Conservation (phyloP, 169 alveolate species). For the Perkinsus marinus region DNA sequence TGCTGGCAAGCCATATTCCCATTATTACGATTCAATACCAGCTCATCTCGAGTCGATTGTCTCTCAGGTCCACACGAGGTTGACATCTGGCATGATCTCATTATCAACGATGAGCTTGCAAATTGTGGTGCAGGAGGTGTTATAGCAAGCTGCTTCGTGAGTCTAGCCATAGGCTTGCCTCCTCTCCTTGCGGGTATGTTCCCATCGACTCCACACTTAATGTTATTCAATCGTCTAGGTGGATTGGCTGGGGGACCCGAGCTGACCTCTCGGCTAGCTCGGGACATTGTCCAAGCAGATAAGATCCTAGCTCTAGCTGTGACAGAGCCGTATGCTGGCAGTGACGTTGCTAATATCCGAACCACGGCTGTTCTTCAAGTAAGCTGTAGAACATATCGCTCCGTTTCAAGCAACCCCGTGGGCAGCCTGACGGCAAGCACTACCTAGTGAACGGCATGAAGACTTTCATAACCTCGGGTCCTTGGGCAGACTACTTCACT, state of each 20-base stretch:
- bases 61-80: not conserved
- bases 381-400: not conserved
- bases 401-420: not conserved
- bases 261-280: not conserved
- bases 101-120: not conserved
- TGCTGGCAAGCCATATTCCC: too few relatives aligned
- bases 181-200: not conserved
- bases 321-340: not conserved
- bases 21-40: too few relatives aligned
- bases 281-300: not conserved
- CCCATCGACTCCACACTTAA: too few relatives aligned
- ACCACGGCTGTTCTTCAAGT: not conserved
- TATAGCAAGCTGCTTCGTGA: not conserved
- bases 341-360: not conserved
- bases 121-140: not conserved
- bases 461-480: not conserved
- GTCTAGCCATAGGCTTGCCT: not conserved
- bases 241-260: not conserved
- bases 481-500: not conserved
- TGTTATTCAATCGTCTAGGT: not conserved
- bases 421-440: not conserved
- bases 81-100: not conserved
- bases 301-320: not conserved
- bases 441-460: not conserved
- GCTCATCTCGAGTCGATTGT: too few relatives aligned